Base-by-base conservation (phyloP, 2,329 filamentous ascomycete genomes). In the Ophiostoma fasciatum region DNA sequence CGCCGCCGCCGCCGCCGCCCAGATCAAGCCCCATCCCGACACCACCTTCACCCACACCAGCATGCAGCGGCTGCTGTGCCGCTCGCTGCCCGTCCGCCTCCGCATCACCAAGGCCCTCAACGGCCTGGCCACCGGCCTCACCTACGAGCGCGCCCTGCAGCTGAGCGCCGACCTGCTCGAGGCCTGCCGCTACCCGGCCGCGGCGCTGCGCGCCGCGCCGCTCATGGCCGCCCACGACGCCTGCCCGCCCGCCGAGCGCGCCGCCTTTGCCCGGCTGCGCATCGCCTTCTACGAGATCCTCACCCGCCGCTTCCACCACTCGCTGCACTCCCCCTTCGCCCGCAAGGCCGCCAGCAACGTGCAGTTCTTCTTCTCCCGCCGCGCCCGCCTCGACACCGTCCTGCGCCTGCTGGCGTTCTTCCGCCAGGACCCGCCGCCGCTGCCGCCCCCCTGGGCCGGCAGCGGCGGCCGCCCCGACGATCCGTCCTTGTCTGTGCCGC, bases 21-120 rank as follows among this genome's bases (percentile, higher is more conserved):
- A 14, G 1, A 14, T 18, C 13, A 13, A 28, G 20, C 35, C 35
- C 22, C 35, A 30, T 13, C 37, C 42, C 13, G 43, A 44, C 26
- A 18, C 32, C 1, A 34, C 31, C 2, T 42, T 44, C 19, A 45
- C 45, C 3, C 43, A 45, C 22, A 33, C 41, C 2, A 42, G 39
- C 41, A 48, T 53, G 15, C 48, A 43, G 26, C 46, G 48, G 6
- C 44, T 45, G 35, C 46, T 49, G 33, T 43, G 32, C 22, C 43
- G 36, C 17, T 45, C 45, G 29, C 34, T 42, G 25, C 42, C 44
- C 1, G 19, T 37, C 10, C 44, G 45, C 2, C 37, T 47, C 15
- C 26, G 28, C 12, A 46, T 46, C 19, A 26, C 28, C 36, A 38
- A 37, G 28, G 38, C 40, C 1, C 35, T 47, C 31, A 47, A 47